phyloP scores from a whole-genome alignment of 805 yeast genomes.

The Hagleromyces aurorensis region DNA sequence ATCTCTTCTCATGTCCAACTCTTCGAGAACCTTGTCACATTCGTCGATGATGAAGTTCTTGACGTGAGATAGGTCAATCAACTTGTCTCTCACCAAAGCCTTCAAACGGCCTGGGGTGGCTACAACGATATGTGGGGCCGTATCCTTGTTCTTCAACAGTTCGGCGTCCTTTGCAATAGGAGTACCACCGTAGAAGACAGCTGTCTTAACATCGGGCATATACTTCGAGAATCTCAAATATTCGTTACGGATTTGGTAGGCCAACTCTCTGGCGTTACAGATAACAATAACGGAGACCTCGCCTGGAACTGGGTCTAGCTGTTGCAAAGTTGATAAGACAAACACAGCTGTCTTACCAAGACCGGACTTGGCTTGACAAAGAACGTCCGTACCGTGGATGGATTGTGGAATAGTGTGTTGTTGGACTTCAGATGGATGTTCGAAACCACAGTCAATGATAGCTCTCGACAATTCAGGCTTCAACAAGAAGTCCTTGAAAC shows the following conservation, averaged over 20 bases:
- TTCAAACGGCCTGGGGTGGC: slow-evolving; percentile 98
- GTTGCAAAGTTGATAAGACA: slow-evolving; percentile 91
- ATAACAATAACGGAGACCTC: slow-evolving; percentile 90
- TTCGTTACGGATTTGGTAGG: slow-evolving; percentile 96
- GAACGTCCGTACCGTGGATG: slow-evolving; percentile 92
- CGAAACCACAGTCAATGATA: slow-evolving; percentile 98
- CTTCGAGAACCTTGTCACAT: slow-evolving; percentile 96
- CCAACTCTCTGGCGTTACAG: slow-evolving; percentile 98
- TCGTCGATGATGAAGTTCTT: slow-evolving; percentile 95
- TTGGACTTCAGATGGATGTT: slow-evolving; percentile 99
- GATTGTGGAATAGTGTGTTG: slow-evolving; percentile 98
- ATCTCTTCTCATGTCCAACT: slow-evolving; percentile 92
- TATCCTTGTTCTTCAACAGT: slow-evolving; percentile 80
- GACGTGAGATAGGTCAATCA: slow-evolving; percentile 76
- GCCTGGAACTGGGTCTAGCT: slow-evolving; percentile 94
- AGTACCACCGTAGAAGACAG: slow-evolving; percentile 95
- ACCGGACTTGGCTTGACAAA: slow-evolving; percentile 99
- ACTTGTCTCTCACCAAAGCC: slow-evolving; percentile 88
- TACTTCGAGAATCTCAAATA: slow-evolving; percentile 96
- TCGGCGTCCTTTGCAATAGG: slow-evolving; percentile 80
- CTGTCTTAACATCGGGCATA: slow-evolving; percentile 96
- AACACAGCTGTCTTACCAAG: slow-evolving; percentile 98
- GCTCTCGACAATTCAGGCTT: slow-evolving; percentile 97
- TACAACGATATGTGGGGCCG: slow-evolving; percentile 93
- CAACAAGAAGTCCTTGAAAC: slow-evolving; percentile 93